A percentile compares a stretch with the other conserved stretches of the same genome.
Conservation (phyloP, 2,329 filamentous ascomycete species). For the Aspergillus ochraceoroseus region DNA sequence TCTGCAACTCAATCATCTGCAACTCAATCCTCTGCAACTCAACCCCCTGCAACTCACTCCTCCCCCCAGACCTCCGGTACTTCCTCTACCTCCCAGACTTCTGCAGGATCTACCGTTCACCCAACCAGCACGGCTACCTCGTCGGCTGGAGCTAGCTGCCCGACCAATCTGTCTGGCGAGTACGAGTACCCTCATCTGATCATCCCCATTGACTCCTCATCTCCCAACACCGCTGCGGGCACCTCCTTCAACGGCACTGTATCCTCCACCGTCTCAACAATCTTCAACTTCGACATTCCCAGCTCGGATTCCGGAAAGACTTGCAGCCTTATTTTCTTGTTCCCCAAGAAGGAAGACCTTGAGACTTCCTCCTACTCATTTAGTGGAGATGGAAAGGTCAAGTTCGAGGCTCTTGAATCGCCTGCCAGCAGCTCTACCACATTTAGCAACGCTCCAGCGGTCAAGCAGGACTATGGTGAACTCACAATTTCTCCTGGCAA, state of each 20-base stretch:
- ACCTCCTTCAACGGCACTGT: slow-evolving; percentile 55
- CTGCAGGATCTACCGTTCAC: too few species aligned
- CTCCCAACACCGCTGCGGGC: slow-evolving; percentile 51
- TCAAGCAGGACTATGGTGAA: slow-evolving; percentile 43
- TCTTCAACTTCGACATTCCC: slow-evolving; percentile 68
- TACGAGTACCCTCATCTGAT: slow-evolving; percentile 61
- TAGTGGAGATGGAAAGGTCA: slow-evolving; percentile 51
- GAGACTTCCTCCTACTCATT: slow-evolving; percentile 56
- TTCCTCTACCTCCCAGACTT: slow-evolving; percentile 14
- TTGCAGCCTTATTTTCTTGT: slow-evolving; percentile 62
- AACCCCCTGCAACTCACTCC: background rate
- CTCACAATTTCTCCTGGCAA: slow-evolving; percentile 51
- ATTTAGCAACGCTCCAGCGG: slow-evolving; percentile 50
- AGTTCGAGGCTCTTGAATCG: slow-evolving; percentile 49
- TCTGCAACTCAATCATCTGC: too few species aligned
- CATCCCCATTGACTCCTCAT: slow-evolving; percentile 53
- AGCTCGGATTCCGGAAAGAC: slow-evolving; percentile 51
- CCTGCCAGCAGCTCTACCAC: slow-evolving; percentile 50
- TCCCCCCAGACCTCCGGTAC: background rate
- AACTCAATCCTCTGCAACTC: too few species aligned
- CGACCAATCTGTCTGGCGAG: slow-evolving; percentile 43
- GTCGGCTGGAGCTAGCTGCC: slow-evolving; percentile 35
- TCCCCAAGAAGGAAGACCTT: slow-evolving; percentile 55
- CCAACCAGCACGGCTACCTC: slow-evolving; percentile 9
- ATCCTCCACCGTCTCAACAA: slow-evolving; percentile 50